Conservation (phyloP, 441 rosid species). For the Breynia disticha region DNA sequence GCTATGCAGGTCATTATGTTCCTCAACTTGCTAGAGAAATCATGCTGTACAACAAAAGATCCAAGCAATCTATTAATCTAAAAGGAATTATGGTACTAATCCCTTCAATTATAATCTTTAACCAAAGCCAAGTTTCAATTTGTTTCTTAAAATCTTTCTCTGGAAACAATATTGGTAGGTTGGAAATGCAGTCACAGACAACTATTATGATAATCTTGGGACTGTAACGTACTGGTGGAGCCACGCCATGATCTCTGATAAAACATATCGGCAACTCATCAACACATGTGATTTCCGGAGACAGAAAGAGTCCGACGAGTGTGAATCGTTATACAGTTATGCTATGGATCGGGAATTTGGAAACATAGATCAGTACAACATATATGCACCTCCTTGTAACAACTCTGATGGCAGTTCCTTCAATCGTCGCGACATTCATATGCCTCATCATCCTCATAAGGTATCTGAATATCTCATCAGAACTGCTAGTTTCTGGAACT, state of each 20-base stretch:
- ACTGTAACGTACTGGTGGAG: slow-evolving; percentile 99
- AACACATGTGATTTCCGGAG: slow-evolving; percentile 71
- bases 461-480: slow-evolving; percentile 29
- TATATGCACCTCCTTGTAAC: slow-evolving; percentile 83
- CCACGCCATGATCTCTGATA: slow-evolving; percentile 95
- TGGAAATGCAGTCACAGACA: slow-evolving; percentile 96
- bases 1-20: slow-evolving; percentile 97
- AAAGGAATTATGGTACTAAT: slow-evolving; percentile 75
- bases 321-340: slow-evolving; percentile 71
- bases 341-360: slow-evolving; percentile 97
- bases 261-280: slow-evolving; percentile 66
- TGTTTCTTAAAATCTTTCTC: not conserved
- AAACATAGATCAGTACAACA: slow-evolving; percentile 90
- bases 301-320: slow-evolving; percentile 77
- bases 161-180: slow-evolving; percentile 34
- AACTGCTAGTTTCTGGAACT: too few relatives aligned
- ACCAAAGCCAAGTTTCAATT: not conserved
- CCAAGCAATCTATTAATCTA: slow-evolving; percentile 57
- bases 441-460: slow-evolving; percentile 66
- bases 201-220: slow-evolving; percentile 84
- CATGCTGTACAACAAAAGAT: slow-evolving; percentile 40
- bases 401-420: slow-evolving; percentile 51
- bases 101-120: not conserved
- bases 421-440: slow-evolving; percentile 34
- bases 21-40: slow-evolving; percentile 87